These are phyloP conservation scores for Ceratocystis diversiconidia DNA, from an alignment of 2,329 filamentous ascomycete genomes.

Conservation along the genomic window DNA sequence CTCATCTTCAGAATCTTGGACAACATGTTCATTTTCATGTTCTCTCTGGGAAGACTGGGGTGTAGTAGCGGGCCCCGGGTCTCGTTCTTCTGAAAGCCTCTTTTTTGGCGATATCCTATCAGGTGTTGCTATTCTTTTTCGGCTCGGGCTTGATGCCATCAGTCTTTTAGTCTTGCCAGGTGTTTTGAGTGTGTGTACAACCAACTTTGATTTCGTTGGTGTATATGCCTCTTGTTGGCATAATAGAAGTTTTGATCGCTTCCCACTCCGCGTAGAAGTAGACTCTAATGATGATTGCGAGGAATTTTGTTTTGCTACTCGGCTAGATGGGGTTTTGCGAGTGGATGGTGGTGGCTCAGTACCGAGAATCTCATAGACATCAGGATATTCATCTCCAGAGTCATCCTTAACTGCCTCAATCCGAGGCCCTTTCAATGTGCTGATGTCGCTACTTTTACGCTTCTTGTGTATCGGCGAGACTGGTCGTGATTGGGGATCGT, in stretches of 20 bases:
- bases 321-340: conserved; percentile 20
- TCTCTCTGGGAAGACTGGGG: conserved; percentile 16
- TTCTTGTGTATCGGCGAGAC: conserved; percentile 33
- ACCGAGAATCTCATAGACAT: conserved; percentile 37
- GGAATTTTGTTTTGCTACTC: not conserved
- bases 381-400: conserved; percentile 36
- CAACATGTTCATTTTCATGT: conserved; percentile 28
- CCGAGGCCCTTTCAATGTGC: conserved; percentile 18
- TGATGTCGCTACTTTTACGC: conserved; percentile 38
- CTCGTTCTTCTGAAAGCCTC: not conserved
- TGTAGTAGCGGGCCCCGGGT: not conserved
- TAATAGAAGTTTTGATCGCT: conserved; percentile 11
- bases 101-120: conserved; percentile 18
- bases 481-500: conserved; percentile 27
- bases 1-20: conserved; percentile 46
- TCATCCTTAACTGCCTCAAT: conserved; percentile 22
- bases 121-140: conserved; percentile 16
- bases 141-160: conserved; percentile 10
- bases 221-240: conserved; percentile 20
- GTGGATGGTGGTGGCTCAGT: conserved; percentile 28
- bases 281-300: conserved; percentile 9
- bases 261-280: conserved; percentile 10
- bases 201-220: conserved; percentile 16
- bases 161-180: not conserved
- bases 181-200: not conserved